phyloP scores from a whole-genome alignment of 2,329 filamentous ascomycete genomes.

The Claviceps fusiformis region DNA sequence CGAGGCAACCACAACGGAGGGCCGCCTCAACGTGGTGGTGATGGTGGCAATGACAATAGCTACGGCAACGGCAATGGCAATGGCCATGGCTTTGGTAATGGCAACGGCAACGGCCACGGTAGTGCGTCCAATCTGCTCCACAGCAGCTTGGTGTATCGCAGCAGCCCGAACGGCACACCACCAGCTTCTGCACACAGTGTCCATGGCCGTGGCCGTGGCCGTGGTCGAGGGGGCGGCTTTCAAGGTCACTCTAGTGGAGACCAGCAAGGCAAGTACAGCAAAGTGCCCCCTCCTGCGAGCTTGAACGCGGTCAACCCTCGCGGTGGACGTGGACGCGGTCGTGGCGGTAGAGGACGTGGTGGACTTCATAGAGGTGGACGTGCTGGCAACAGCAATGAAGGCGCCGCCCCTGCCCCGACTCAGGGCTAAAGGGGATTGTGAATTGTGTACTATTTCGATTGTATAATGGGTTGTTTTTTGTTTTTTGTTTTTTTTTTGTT shows the following conservation, averaged over 20 bases:
- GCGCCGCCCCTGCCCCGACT: neutral
- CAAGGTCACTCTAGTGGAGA: constrained; percentile 8
- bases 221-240: constrained; percentile 18
- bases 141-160: constrained; percentile 39
- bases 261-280: constrained; percentile 29
- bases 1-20: constrained; percentile 27
- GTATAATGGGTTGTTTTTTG: neutral
- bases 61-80: constrained; percentile 2
- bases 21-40: constrained; percentile 17
- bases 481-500: neutral
- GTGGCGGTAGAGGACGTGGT: constrained; percentile 25
- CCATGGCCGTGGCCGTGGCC: constrained; percentile 13
- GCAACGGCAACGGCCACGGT: constrained; percentile 3
- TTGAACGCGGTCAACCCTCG: constrained; percentile 30
- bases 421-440: constrained; percentile 6
- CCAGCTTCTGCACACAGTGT: constrained; percentile 14
- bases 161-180: constrained; percentile 17
- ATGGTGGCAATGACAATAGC: constrained; percentile 9
- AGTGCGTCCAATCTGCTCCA: constrained; percentile 30
- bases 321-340: constrained; percentile 23
- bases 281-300: constrained; percentile 46
- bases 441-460: neutral
- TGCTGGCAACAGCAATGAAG: constrained; percentile 14
- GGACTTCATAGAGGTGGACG: constrained; percentile 22
- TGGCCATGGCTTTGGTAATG: constrained; percentile 1